Conservation (phyloP, 176 grass and related monocot species). For the Alloteropsis semialata region DNA sequence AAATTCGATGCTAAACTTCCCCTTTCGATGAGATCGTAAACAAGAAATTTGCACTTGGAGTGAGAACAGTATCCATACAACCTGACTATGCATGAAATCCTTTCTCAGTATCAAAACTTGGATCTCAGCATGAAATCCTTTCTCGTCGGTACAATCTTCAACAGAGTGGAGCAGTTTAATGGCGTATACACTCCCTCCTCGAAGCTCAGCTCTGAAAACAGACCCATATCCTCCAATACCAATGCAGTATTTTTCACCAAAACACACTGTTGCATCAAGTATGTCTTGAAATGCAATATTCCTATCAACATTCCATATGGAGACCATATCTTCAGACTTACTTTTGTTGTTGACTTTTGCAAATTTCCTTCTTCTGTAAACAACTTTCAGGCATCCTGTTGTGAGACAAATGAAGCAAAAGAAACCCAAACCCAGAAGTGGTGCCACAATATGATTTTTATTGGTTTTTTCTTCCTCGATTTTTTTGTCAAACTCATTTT, state of each 20-base stretch:
- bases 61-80: constrained; percentile 32
- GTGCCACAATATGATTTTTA: background rate
- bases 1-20: constrained; percentile 22
- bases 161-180: constrained; percentile 19
- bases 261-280: constrained; percentile 21
- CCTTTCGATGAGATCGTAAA: constrained; percentile 23
- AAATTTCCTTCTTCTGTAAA: background rate
- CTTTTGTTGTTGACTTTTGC: background rate
- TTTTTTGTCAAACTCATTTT: background rate
- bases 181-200: background rate
- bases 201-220: constrained; percentile 20
- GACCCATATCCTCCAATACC: background rate
- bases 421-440: background rate
- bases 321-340: background rate
- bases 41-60: background rate
- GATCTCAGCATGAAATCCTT: constrained; percentile 25
- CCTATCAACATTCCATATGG: constrained; percentile 18
- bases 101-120: background rate
- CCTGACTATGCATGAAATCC: constrained; percentile 36
- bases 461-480: background rate
- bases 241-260: constrained; percentile 34
- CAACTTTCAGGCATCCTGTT: background rate
- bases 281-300: constrained; percentile 16
- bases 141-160: background rate
- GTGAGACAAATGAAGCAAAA: background rate